Evolutionary conservation across 2,329 filamentous ascomycete genomes (phyloP).

Genomic region (Aureobasidium sp.): DNA sequence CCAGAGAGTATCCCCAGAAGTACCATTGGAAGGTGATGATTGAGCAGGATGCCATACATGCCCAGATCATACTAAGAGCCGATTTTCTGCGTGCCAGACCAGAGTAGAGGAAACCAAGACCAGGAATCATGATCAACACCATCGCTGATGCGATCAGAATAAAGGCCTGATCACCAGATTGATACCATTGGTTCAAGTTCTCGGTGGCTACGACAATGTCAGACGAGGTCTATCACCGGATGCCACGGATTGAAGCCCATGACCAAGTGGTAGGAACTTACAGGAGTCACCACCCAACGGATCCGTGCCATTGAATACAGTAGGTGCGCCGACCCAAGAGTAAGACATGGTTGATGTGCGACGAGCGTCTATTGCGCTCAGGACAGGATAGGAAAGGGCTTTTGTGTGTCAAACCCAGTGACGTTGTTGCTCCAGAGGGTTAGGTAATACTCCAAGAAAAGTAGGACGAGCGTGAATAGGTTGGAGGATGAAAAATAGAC

Average conservation of each 20-base stretch:
- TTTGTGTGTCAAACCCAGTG: not conserved
- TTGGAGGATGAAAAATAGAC: not conserved
- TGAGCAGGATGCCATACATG: slow-evolving; percentile 86
- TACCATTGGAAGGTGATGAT: slow-evolving; percentile 98
- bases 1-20: slow-evolving; percentile 96
- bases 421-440: slow-evolving; percentile 3
- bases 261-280: slow-evolving; percentile 40
- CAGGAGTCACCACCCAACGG: slow-evolving; percentile 67
- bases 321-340: slow-evolving; percentile 38
- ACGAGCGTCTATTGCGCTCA: slow-evolving; percentile 20
- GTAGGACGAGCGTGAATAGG: not conserved
- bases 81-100: slow-evolving; percentile 97
- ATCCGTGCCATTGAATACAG: slow-evolving; percentile 46
- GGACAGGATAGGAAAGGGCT: not conserved
- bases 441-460: not conserved
- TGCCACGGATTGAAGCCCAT: not conserved
- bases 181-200: slow-evolving; percentile 95
- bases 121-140: slow-evolving; percentile 93
- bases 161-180: slow-evolving; percentile 85
- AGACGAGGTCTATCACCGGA: not conserved
- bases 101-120: slow-evolving; percentile 95
- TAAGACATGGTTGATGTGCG: slow-evolving; percentile 37
- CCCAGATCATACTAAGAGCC: slow-evolving; percentile 93
- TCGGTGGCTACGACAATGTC: slow-evolving; percentile 48
- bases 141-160: slow-evolving; percentile 85